Percentiles rank a stretch among this genome's conserved stretches.
phyloP scores from a whole-genome alignment of 805 yeast species.

The Sugiyamaella americana region DNA sequence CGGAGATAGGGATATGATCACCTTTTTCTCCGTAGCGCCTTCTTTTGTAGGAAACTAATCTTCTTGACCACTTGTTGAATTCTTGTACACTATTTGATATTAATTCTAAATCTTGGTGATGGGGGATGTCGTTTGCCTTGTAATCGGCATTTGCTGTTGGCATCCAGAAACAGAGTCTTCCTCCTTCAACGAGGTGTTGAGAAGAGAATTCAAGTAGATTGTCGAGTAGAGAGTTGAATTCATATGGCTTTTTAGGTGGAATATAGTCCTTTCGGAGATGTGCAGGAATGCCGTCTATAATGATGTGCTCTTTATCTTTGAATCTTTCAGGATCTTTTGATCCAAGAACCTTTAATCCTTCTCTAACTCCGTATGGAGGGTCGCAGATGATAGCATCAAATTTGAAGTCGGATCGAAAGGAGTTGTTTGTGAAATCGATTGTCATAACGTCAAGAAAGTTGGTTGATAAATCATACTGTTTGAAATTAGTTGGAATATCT shows the following conservation, averaged over 20 bases:
- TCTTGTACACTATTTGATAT: slow-evolving; percentile 75
- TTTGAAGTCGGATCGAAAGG: slow-evolving; percentile 54
- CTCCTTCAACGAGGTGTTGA: slow-evolving; percentile 60
- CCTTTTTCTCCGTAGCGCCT: slow-evolving; percentile 37
- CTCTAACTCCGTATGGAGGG: slow-evolving; percentile 97
- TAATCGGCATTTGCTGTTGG: slow-evolving; percentile 90
- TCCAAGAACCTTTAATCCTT: slow-evolving; percentile 90
- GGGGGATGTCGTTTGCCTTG: slow-evolving; percentile 60
- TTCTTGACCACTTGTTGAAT: slow-evolving; percentile 89
- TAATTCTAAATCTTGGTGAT: slow-evolving; percentile 66
- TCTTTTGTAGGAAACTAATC: slow-evolving; percentile 74
- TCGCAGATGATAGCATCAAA: slow-evolving; percentile 87
- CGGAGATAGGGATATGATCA: slow-evolving; percentile 44
- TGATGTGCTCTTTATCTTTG: slow-evolving; percentile 62
- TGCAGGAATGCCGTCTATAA: slow-evolving; percentile 77
- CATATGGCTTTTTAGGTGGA: slow-evolving; percentile 88
- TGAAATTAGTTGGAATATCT: slow-evolving; percentile 57
- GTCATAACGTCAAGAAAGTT: slow-evolving; percentile 70
- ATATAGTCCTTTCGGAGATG: slow-evolving; percentile 74
- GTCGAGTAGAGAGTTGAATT: slow-evolving; percentile 66
- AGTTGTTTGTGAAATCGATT: slow-evolving; percentile 93
- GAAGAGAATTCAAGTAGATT: slow-evolving; percentile 74
- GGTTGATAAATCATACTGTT: slow-evolving; percentile 56
- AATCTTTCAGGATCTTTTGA: slow-evolving; percentile 64
- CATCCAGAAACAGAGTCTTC: slow-evolving; percentile 94